Evolutionary conservation across 2,329 filamentous ascomycete genomes (phyloP), one percentile per base, ranked within the genome.

Genomic region (Ophiostoma quercus): DNA sequence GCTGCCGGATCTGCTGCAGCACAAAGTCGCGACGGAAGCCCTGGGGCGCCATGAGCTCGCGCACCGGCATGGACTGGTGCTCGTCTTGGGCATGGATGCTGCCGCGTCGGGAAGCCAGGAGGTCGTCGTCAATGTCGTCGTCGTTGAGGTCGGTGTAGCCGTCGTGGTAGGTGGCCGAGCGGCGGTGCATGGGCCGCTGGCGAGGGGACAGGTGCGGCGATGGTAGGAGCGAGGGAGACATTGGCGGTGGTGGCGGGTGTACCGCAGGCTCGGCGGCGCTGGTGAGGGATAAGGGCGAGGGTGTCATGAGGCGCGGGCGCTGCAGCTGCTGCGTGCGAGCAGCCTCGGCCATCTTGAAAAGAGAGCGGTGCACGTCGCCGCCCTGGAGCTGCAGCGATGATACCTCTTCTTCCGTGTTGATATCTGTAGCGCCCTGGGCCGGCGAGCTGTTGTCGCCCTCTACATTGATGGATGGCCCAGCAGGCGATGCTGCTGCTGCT

Each of bases 281-380:
- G 4, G 70, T 51, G 1, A 68, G 60, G 14, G 70, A 69, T 11
- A 69, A 43, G 2, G 70, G 67, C 3, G 70, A 71, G 0, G 70
- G 70, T 2, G 70, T 67, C 25, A 69, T 12, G 7, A 68, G 69
- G 1, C 51, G 54, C 22, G 60, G 32, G 34, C 16, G 37, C 43
- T 62, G 32, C 47, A 19, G 65, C 65, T 71, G 73, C 80, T 81
- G 77, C 78, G 80, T 74, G 75, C 84, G 77, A 77, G 78, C 79
- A 19, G 88, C 87, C 72, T 89, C 87, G 39, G 73, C 73, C 74
- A 92, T 88, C 76, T 87, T 90, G 83, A 91, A 94, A 43, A 94
- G 84, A 75, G 92, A 89, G 43, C 91, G 88, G 76, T 93, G 90
- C 29, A 94, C 89, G 75, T 94, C 91, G 57, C 91, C 91, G 68